These are phyloP conservation scores for Mallotus japonicus DNA, from an alignment of 441 rosid species.

Conservation along the genomic window DNA sequence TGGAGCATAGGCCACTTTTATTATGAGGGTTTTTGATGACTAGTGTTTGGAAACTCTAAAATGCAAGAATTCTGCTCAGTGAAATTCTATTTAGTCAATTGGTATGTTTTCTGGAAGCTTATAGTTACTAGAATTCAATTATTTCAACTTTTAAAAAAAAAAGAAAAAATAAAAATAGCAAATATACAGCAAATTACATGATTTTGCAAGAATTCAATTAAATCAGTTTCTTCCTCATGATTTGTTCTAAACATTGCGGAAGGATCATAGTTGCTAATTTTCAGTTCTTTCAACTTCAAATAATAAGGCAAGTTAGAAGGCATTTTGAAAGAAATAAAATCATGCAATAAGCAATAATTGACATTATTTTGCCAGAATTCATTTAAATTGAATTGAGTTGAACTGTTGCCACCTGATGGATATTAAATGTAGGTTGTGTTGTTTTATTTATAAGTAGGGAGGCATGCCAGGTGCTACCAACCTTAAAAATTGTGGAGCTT, in stretches of 20 bases:
- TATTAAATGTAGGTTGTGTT: neutral
- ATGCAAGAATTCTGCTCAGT: neutral
- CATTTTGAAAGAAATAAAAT: too few relatives aligned
- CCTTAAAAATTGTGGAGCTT: conserved; percentile 55
- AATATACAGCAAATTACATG: neutral
- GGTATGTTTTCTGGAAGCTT: neutral
- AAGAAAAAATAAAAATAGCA: too few relatives aligned
- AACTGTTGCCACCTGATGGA: neutral
- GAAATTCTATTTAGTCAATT: too few relatives aligned
- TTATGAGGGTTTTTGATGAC: too few relatives aligned
- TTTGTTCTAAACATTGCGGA: neutral
- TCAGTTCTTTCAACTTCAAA: neutral
- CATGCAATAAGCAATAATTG: too few relatives aligned
- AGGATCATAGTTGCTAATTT: neutral
- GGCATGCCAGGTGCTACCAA: conserved; percentile 85
- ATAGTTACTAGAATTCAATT: neutral
- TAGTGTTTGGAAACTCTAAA: too few relatives aligned
- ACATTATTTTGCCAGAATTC: too few relatives aligned
- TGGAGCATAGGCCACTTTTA: too few relatives aligned
- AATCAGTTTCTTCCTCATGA: too few relatives aligned
- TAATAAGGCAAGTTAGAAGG: too few relatives aligned
- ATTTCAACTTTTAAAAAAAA: neutral
- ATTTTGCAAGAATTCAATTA: neutral
- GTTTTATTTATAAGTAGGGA: conserved; percentile 44
- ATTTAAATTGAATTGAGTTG: too few relatives aligned